A percentile compares a stretch with the other conserved stretches of the same genome.
phyloP scores from a whole-genome alignment of 768 basidiomycete species.

The Sarcodon sp. region DNA sequence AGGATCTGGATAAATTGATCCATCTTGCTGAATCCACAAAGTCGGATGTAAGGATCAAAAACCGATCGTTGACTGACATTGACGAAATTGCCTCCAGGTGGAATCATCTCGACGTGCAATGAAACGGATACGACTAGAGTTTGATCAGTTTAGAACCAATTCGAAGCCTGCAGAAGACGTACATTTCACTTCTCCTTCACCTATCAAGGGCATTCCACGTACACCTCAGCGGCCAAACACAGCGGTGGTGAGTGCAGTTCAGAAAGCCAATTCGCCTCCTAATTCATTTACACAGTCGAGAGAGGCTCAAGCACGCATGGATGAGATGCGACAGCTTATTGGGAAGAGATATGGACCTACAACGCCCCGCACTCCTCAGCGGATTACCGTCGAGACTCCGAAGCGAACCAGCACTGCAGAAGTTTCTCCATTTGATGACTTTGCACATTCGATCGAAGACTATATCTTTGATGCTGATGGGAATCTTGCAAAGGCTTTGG shows the following conservation, averaged over 20 bases:
- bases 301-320: slow-evolving; percentile 67
- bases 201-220: slow-evolving; percentile 35
- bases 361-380: slow-evolving; percentile 34
- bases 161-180: neutral
- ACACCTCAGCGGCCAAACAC: slow-evolving; percentile 27
- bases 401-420: neutral
- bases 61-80: neutral
- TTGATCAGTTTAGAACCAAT: slow-evolving; percentile 26
- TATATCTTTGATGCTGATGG: slow-evolving; percentile 46
- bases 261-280: neutral
- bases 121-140: slow-evolving; percentile 65
- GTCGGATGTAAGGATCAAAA: slow-evolving; percentile 43
- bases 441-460: slow-evolving; percentile 35
- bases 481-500: slow-evolving; percentile 34
- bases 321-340: slow-evolving; percentile 75
- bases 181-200: slow-evolving; percentile 20
- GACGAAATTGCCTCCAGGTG: slow-evolving; percentile 30
- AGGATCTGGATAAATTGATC: slow-evolving; percentile 32
- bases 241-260: slow-evolving; percentile 4
- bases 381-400: slow-evolving; percentile 17
- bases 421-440: slow-evolving; percentile 21
- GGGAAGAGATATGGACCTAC: slow-evolving; percentile 40
- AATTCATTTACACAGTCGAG: slow-evolving; percentile 33
- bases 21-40: slow-evolving; percentile 39
- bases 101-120: slow-evolving; percentile 57